Conservation (phyloP, 106 monocot genomes). For the Alisma plantagoaquatica region DNA sequence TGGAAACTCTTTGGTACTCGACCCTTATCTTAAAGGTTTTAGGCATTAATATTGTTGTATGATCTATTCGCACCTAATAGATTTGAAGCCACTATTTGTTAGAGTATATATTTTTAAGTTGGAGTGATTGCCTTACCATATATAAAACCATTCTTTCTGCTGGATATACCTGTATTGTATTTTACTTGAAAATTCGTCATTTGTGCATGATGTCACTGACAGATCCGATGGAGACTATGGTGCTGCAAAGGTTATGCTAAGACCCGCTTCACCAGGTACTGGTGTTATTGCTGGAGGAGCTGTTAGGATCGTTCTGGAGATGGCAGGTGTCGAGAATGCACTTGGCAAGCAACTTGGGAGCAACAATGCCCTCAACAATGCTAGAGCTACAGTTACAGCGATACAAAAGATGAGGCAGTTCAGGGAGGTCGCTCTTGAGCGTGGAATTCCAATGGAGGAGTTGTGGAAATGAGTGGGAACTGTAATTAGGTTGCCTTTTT, state of each 20-base stretch:
- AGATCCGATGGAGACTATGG: slow-evolving; percentile 67
- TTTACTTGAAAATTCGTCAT: too few relatives aligned
- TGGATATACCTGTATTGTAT: too few relatives aligned
- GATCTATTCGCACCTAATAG: too few relatives aligned
- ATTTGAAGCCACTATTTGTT: too few relatives aligned
- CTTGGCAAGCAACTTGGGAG: slow-evolving; percentile 74
- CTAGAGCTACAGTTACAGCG: too few relatives aligned
- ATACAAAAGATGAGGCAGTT: slow-evolving; percentile 55
- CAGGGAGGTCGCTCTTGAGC: slow-evolving; percentile 53
- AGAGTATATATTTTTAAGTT: too few relatives aligned
- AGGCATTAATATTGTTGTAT: too few relatives aligned
- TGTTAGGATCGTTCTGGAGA: slow-evolving; percentile 69
- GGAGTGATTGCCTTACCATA: neutral
- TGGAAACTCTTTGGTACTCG: too few relatives aligned
- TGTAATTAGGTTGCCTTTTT: too few relatives aligned
- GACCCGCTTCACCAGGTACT: slow-evolving; percentile 80
- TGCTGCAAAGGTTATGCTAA: slow-evolving; percentile 86
- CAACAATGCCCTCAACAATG: too few relatives aligned
- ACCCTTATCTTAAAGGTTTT: too few relatives aligned
- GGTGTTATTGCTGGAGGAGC: slow-evolving; percentile 75
- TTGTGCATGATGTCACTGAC: too few relatives aligned
- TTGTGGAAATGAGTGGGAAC: slow-evolving; percentile 83
- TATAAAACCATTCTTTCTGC: neutral
- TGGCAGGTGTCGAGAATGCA: slow-evolving; percentile 82
- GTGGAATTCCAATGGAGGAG: slow-evolving; percentile 83